Evolutionary conservation across 352 stramenopile genomes (phyloP).

Genomic region (Pelagophyceae sp.): DNA sequence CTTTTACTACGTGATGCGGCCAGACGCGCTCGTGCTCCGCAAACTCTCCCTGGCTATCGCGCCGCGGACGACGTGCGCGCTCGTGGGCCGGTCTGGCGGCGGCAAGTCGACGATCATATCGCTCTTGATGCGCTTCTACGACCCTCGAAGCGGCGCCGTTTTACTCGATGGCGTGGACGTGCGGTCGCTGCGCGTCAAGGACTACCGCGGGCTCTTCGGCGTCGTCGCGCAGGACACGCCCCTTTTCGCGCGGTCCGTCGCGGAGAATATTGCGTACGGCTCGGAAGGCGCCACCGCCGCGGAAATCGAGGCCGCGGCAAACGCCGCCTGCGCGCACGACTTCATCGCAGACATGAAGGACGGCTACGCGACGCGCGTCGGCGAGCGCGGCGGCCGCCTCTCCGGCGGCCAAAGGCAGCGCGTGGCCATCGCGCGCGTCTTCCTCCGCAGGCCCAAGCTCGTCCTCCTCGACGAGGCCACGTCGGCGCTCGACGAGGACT

Average conservation of each 20-base stretch:
- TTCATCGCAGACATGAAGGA: constrained; percentile 59
- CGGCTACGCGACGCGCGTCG: constrained; percentile 51
- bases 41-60: constrained; percentile 23
- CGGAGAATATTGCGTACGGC: constrained; percentile 33
- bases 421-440: constrained; percentile 59
- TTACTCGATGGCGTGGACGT: constrained; percentile 13
- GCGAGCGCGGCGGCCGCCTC: constrained; percentile 53
- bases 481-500: constrained; percentile 43
- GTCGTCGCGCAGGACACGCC: constrained; percentile 33
- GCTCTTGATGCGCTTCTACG: constrained; percentile 74
- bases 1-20: constrained; percentile 32
- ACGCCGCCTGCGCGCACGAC: constrained; percentile 57
- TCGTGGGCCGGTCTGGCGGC: constrained; percentile 21
- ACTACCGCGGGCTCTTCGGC: constrained; percentile 16
- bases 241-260: constrained; percentile 30
- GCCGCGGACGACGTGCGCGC: constrained; percentile 14
- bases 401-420: constrained; percentile 63
- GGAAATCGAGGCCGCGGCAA: constrained; percentile 58
- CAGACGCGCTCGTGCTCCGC: constrained; percentile 23
- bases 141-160: constrained; percentile 31
- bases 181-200: neutral
- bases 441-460: constrained; percentile 57
- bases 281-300: constrained; percentile 58
- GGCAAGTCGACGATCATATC: constrained; percentile 71
- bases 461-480: constrained; percentile 72